Evolutionary conservation across 345 rosid species (phyloP), one percentile per base, ranked within the genome.

Genomic region (Moricandia arvensis): DNA sequence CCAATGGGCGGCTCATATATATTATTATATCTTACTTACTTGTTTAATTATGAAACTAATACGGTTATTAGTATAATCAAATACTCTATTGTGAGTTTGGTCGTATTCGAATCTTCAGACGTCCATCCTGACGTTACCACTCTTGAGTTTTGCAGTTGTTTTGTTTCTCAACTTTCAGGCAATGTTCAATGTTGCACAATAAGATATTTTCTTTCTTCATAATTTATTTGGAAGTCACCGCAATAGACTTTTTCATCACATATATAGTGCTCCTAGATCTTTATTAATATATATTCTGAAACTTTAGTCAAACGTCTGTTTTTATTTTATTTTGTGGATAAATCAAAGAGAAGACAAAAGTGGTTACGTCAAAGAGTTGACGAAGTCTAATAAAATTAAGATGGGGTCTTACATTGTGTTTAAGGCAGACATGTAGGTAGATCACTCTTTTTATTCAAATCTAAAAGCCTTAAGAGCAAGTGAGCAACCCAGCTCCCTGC

Each of bases 1-100:
- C 8, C 60, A 70, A 70, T 41, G 60, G 75, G 66, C 75, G 80
- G 80, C 75, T 75, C 33, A 16, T 16, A 58, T 66, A 45, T 45
- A 45, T 45, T 45, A 43, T 43, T 43, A 43, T 43, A 1, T 21
- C 49, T n/a, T n/a, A 49, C 59, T 45, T n/a, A 15, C 4, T 63
- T 69, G 8, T 26, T 60, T 68, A 10, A 8, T 54, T 55, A 29
- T 12, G 11, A 43, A 41, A 61, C 13, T 69, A 51, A 63, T 76
- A 54, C 59, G 30, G 53, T 63, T 76, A 76, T 13, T 62, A 27
- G 1, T 8, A 37, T 54, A 53, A 8, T 54, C 21, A 31, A 3
- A 24, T 47, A 29, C 24, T 63, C 61, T 21, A 68, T 16, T 0
- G 53, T 11, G 35, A 6, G 60, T 59, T 59, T 5, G 13, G 27